These are phyloP conservation scores for Metschnikowia drakensbergensis DNA, from an alignment of 805 yeast genomes.

Conservation along the genomic window DNA sequence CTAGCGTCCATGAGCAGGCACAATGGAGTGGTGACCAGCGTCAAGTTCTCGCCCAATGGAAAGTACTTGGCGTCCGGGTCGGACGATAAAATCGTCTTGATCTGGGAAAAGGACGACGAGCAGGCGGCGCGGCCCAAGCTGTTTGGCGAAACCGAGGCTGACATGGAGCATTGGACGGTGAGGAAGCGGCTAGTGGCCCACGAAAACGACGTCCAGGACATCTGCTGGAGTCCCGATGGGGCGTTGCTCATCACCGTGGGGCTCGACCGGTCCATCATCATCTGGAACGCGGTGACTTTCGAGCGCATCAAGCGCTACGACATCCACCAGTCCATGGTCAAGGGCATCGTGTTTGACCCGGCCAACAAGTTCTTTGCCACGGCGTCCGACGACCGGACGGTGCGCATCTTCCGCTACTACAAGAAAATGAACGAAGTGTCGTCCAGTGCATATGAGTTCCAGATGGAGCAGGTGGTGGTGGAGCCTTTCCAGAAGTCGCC, in stretches of 20 bases:
- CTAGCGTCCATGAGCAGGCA: constrained; percentile 91
- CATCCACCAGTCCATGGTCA: constrained; percentile 91
- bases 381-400: constrained; percentile 91
- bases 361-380: constrained; percentile 98
- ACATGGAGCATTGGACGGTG: constrained; percentile 91
- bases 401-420: constrained; percentile 82
- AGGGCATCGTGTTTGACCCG: constrained; percentile 96
- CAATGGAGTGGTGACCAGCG: constrained; percentile 94
- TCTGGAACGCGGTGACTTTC: constrained; percentile 92
- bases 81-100: constrained; percentile 85
- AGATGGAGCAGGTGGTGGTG: constrained; percentile 76
- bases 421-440: constrained; percentile 49
- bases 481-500: constrained; percentile 90
- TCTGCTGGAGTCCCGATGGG: constrained; percentile 97
- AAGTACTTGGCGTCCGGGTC: constrained; percentile 90
- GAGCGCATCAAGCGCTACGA: constrained; percentile 86
- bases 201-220: constrained; percentile 95
- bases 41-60: constrained; percentile 89
- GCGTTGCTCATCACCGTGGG: constrained; percentile 90
- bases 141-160: constrained; percentile 68
- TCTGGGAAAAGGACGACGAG: constrained; percentile 88
- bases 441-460: constrained; percentile 65
- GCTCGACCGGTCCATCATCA: constrained; percentile 83
- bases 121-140: constrained; percentile 49
- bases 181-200: constrained; percentile 91